Evolutionary conservation across 1,284 basidiomycete species (phyloP).

Genomic region (Neonothopanus nambi): DNA sequence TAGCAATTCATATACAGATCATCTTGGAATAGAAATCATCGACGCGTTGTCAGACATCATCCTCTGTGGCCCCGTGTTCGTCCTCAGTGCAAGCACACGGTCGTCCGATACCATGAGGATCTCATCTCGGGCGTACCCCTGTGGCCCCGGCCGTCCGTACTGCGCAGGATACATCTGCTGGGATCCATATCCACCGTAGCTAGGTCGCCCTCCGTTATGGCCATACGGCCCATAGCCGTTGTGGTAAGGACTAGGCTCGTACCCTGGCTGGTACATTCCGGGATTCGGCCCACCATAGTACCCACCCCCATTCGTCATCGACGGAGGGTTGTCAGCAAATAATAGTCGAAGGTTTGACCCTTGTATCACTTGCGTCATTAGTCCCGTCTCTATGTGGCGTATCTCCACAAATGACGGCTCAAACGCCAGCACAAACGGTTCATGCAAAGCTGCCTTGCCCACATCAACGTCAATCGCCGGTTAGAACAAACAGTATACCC

Average conservation of each 20-base stretch:
- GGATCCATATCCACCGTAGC: conserved; percentile 32
- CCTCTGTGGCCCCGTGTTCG: conserved; percentile 34
- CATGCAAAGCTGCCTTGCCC: conserved; percentile 75
- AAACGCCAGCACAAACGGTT: conserved; percentile 96
- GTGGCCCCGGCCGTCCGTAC: conserved; percentile 39
- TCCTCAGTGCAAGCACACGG: conserved; percentile 67
- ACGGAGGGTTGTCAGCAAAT: conserved; percentile 93
- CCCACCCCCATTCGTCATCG: conserved; percentile 52
- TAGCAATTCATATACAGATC: conserved; percentile 16
- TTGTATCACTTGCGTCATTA: conserved; percentile 94
- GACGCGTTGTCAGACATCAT: conserved; percentile 43
- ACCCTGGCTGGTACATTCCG: conserved; percentile 33
- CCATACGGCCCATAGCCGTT: background rate
- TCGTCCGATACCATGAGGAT: conserved; percentile 82
- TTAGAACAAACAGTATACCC: conserved; percentile 29
- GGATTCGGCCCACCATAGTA: conserved; percentile 35
- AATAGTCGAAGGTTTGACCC: conserved; percentile 86
- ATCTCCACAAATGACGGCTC: conserved; percentile 97
- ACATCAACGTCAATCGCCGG: background rate
- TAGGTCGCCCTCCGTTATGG: conserved; percentile 9
- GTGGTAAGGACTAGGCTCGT: conserved; percentile 5
- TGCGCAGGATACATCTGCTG: conserved; percentile 39
- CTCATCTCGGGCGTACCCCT: conserved; percentile 66
- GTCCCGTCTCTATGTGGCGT: conserved; percentile 91
- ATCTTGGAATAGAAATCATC: conserved; percentile 40